These are phyloP conservation scores for Thalassiosira sp. DNA, from an alignment of 352 stramenopile species.

Conservation along the genomic window DNA sequence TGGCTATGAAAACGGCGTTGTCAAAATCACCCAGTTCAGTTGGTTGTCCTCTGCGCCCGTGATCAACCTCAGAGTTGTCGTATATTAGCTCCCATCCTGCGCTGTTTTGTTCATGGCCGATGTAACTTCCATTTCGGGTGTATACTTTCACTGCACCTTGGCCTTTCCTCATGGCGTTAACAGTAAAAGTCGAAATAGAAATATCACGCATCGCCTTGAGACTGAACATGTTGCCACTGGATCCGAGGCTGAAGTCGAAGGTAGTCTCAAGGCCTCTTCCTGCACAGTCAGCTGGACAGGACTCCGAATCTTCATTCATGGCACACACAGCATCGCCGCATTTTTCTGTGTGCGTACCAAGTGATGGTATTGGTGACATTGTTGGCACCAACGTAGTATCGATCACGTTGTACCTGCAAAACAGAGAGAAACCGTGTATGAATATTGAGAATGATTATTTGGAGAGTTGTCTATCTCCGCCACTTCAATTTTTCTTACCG, in stretches of 20 bases:
- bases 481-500: conserved; percentile 12
- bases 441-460: background rate
- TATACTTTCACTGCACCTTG: conserved; percentile 8
- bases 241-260: background rate
- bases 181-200: conserved; percentile 2
- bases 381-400: background rate
- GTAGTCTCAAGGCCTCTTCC: background rate
- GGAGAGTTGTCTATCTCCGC: background rate
- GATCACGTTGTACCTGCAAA: background rate
- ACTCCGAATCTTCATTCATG: background rate
- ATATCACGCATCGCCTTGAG: background rate
- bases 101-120: conserved; percentile 4
- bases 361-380: background rate
- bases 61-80: background rate
- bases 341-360: too few species aligned
- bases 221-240: conserved; percentile 5
- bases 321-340: background rate
- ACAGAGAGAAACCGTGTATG: background rate
- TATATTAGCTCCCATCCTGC: conserved; percentile 9
- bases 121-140: conserved; percentile 14
- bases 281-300: background rate
- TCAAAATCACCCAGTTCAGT: conserved; percentile 10
- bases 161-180: background rate
- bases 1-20: conserved; percentile 2
- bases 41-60: background rate